Base-by-base conservation (phyloP, 2,329 filamentous ascomycete genomes). In the Ceratocystis albifundus region DNA sequence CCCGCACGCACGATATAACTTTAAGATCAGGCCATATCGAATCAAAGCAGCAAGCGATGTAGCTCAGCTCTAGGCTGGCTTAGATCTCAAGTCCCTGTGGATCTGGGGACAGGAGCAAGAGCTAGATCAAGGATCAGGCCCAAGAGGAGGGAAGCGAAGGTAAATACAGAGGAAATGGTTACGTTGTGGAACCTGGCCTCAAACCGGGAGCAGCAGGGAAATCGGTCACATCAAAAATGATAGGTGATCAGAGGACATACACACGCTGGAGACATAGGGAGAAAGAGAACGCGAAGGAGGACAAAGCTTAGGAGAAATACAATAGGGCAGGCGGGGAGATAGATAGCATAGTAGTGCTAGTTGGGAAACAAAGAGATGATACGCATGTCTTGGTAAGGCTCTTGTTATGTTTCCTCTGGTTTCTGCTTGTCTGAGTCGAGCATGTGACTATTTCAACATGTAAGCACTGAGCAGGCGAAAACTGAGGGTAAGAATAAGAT, bases 171-270 rank as follows among this genome's bases (percentile, higher is more conserved):
- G 50, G 12, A 25, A 30, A 25, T 15, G 1, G 50, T 8, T 20
- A 55, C 50, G 50, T 28, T 15, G 50, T 55, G 50, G 25, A 55
- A 55, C 50, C 25, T 55, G 50, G 50, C 50, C 50, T 55, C 50
- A 55, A 55, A 55, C 50, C 50, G 50, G 50, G 50, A 55, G 30
- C 25, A 55, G 30, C 25, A 15, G 20, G 48, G 50, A 22, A 55
- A 55, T 7, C 50, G 25, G 50, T 2, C 25, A 55, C 50, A 55
- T 55, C 50, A 55, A 20, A 20, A 55, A 55, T 55, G 8, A 22
- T 22, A 2, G 50, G 50, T 6, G 22, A 25, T 53, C 7, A 25
- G 17, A 53, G 48, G 48, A 25, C n/a, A 12, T n/a, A 50, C 17
- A 15, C 22, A 8, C 20, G 7, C 10, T 1, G 46, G 17, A 2